These are phyloP conservation scores for Psilocybe mexicana DNA, from an alignment of 1,284 basidiomycete genomes.

Conservation along the genomic window DNA sequence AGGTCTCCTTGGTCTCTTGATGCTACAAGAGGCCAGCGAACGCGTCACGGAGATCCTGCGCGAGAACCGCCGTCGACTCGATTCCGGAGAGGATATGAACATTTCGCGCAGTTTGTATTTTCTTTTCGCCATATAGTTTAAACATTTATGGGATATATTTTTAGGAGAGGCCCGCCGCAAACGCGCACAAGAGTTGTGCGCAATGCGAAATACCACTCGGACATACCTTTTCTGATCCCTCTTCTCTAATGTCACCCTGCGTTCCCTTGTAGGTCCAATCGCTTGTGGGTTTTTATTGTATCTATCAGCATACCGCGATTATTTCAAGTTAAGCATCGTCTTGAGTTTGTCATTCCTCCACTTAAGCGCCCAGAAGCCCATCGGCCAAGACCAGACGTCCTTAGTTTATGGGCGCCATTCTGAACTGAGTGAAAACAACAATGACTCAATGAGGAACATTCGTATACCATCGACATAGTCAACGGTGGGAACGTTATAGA, in stretches of 20 bases:
- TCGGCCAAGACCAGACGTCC: too few species aligned
- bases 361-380: too few species aligned
- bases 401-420: too few species aligned
- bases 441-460: not conserved
- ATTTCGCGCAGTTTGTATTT: constrained; percentile 17
- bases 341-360: too few species aligned
- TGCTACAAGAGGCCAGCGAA: constrained; percentile 16
- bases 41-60: constrained; percentile 23
- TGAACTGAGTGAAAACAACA: not conserved
- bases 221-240: not conserved
- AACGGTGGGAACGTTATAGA: not conserved
- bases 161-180: constrained; percentile 20
- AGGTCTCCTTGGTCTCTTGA: constrained; percentile 9
- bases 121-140: not conserved
- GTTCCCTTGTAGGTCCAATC: not conserved
- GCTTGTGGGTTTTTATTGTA: too few species aligned
- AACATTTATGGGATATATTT: not conserved
- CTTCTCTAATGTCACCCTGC: not conserved
- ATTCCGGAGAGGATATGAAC: constrained; percentile 20
- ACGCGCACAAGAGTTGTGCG: constrained; percentile 20
- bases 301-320: too few species aligned
- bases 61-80: constrained; percentile 21
- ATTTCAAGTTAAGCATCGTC: too few species aligned
- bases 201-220: constrained; percentile 7
- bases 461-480: too few species aligned